Conservation (phyloP, 1,139 yeast species). For the Pichia inconspicua region DNA sequence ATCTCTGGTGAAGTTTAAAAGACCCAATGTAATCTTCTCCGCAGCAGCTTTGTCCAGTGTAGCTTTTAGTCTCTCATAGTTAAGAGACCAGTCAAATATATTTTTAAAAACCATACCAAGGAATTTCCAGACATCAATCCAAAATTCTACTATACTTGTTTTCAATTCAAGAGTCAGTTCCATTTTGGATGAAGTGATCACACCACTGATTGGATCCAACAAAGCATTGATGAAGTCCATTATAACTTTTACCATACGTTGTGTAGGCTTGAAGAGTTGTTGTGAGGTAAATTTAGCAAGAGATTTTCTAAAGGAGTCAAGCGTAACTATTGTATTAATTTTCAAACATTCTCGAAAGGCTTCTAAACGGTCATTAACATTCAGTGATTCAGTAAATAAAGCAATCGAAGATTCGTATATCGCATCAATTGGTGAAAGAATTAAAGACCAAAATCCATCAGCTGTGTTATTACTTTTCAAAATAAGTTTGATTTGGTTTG, state of each 20-base stretch:
- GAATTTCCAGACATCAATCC: conserved; percentile 69
- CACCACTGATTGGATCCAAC: conserved; percentile 59
- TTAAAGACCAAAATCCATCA: conserved; percentile 60
- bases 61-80: conserved; percentile 23
- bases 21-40: conserved; percentile 18
- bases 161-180: conserved; percentile 19
- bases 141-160: conserved; percentile 33
- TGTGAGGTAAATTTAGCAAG: conserved; percentile 13
- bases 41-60: conserved; percentile 14
- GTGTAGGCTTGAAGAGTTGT: conserved; percentile 39
- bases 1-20: conserved; percentile 62
- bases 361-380: conserved; percentile 64
- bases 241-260: conserved; percentile 57
- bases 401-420: conserved; percentile 65
- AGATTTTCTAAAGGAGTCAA: conserved; percentile 15
- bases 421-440: conserved; percentile 46
- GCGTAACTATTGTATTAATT: conserved; percentile 31
- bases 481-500: conserved; percentile 36
- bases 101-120: conserved; percentile 59
- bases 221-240: conserved; percentile 66
- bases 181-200: conserved; percentile 29
- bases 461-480: conserved; percentile 33
- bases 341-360: conserved; percentile 48
- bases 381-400: conserved; percentile 68
- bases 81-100: conserved; percentile 56